Conservation (phyloP, 2,329 filamentous ascomycete genomes). For the Thelonectria blattea region DNA sequence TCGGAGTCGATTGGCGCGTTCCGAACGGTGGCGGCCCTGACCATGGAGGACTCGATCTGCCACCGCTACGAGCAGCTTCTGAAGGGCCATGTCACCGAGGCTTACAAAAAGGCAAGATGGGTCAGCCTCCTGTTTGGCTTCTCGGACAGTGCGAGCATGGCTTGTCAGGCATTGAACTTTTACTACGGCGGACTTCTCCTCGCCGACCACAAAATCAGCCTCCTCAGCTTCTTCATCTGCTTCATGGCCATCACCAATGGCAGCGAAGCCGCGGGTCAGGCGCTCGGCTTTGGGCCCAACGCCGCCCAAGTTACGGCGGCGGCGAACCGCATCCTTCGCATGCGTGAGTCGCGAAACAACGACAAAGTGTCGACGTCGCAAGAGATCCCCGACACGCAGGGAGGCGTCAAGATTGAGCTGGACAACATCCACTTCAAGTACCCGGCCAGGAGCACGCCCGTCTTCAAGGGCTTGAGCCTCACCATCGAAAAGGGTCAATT, state of each 20-base stretch:
- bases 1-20: constrained; percentile 77
- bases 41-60: constrained; percentile 70
- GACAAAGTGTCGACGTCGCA: constrained; percentile 42
- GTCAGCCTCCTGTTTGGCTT: constrained; percentile 71
- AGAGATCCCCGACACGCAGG: constrained; percentile 52
- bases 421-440: constrained; percentile 65
- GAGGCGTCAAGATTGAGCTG: constrained; percentile 63
- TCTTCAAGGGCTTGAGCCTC: constrained; percentile 67
- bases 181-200: constrained; percentile 71
- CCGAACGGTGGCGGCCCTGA: constrained; percentile 73
- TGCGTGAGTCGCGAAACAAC: constrained; percentile 51
- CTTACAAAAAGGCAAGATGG: constrained; percentile 66
- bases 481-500: constrained; percentile 73
- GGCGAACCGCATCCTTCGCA: constrained; percentile 64
- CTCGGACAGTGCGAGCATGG: constrained; percentile 70
- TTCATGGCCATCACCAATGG: constrained; percentile 73
- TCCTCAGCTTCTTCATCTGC: constrained; percentile 58
- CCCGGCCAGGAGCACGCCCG: constrained; percentile 60
- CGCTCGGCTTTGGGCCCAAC: constrained; percentile 71
- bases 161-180: constrained; percentile 67
- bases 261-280: constrained; percentile 69
- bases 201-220: constrained; percentile 53
- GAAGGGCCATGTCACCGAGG: constrained; percentile 60
- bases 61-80: constrained; percentile 66
- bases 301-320: constrained; percentile 64